Conservation (phyloP, 305 asterid species). For the Fraxinus sp. region DNA sequence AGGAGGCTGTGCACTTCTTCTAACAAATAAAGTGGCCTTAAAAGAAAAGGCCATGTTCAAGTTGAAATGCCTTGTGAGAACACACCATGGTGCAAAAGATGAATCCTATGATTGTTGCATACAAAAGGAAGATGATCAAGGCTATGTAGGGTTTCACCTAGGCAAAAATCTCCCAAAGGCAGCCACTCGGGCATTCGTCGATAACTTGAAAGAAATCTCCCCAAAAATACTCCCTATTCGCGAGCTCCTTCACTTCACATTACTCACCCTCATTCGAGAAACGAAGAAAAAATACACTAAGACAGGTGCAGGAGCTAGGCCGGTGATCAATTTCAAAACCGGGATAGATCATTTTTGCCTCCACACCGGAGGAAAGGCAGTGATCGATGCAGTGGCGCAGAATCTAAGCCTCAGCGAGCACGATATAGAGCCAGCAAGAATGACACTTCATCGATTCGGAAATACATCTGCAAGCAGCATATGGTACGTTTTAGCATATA, state of each 20-base stretch:
- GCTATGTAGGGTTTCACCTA: background rate
- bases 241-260: conserved; percentile 33
- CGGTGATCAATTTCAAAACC: conserved; percentile 11
- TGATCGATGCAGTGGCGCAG: conserved; percentile 12
- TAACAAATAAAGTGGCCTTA: conserved; percentile 31
- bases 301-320: background rate
- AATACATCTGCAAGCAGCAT: conserved; percentile 20
- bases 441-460: conserved; percentile 23
- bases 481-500: conserved; percentile 21
- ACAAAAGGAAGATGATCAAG: conserved; percentile 12
- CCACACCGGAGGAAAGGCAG: conserved; percentile 16
- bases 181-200: conserved; percentile 1
- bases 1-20: conserved; percentile 40
- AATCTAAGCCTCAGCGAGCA: conserved; percentile 10
- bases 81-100: conserved; percentile 43
- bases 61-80: conserved; percentile 40
- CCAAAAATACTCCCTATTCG: conserved; percentile 23
- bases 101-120: conserved; percentile 35
- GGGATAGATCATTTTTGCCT: conserved; percentile 20
- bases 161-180: conserved; percentile 15
- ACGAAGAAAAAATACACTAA: background rate
- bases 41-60: conserved; percentile 34
- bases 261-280: background rate
- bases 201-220: background rate
- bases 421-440: conserved; percentile 12